These are phyloP conservation scores for Metschnikowia peoriensis DNA, from an alignment of 805 yeast species.

Conservation along the genomic window DNA sequence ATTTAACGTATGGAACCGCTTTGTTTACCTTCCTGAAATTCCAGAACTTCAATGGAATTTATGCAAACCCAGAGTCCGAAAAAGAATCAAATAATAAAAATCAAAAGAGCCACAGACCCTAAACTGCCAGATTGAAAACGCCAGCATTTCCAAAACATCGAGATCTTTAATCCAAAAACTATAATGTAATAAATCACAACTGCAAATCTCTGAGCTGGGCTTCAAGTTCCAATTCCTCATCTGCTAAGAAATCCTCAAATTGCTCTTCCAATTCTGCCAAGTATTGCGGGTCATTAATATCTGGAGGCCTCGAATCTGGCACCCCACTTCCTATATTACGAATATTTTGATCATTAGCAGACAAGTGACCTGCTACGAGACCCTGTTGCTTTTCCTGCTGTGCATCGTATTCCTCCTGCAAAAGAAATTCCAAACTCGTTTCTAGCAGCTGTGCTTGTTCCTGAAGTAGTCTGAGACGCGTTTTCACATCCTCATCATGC, in stretches of 20 bases:
- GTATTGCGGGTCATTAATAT: not conserved
- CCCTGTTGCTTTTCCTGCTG: not conserved
- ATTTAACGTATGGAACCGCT: too few species aligned
- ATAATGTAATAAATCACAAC: not conserved
- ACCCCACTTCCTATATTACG: too few species aligned
- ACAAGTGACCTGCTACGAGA: too few species aligned
- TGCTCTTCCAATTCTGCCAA: conserved; percentile 12
- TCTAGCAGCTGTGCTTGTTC: conserved; percentile 13
- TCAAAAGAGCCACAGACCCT: too few species aligned
- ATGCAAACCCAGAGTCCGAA: too few species aligned
- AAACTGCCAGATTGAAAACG: not conserved
- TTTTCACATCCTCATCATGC: conserved; percentile 7
- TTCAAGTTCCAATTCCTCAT: conserved; percentile 19
- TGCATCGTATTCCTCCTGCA: conserved; percentile 8
- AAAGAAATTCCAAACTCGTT: conserved; percentile 11
- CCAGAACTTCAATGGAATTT: too few species aligned
- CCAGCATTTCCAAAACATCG: not conserved
- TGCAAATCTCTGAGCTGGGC: conserved; percentile 16
- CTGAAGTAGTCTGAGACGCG: conserved; percentile 8
- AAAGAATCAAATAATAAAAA: too few species aligned
- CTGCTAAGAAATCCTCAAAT: conserved; percentile 16
- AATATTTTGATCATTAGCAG: not conserved
- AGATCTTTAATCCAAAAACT: not conserved
- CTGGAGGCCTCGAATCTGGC: conserved; percentile 2
- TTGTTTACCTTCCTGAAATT: too few species aligned